phyloP scores from a whole-genome alignment of 169 alveolate species.

The Babesia ovata region DNA sequence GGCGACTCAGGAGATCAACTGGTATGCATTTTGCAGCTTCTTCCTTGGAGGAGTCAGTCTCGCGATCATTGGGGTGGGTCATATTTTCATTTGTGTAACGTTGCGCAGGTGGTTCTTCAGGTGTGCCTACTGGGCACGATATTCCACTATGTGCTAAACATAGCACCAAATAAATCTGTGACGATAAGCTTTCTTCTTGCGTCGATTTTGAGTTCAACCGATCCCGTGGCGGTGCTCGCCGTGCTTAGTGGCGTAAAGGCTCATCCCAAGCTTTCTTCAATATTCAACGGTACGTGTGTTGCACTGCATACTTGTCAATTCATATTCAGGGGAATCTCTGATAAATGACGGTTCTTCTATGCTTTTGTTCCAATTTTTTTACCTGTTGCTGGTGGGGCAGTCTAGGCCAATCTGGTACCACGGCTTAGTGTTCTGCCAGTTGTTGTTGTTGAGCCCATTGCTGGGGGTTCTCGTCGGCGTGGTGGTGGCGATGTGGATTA shows the following conservation, averaged over 20 bases:
- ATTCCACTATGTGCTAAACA: constrained; percentile 76
- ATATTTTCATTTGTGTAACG: background rate
- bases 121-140: constrained; percentile 77
- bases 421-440: constrained; percentile 72
- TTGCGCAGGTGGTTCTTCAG: constrained; percentile 64
- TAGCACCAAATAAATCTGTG: constrained; percentile 55
- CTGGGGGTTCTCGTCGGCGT: constrained; percentile 80
- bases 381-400: constrained; percentile 75
- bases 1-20: constrained; percentile 86
- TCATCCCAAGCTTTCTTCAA: constrained; percentile 79
- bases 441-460: constrained; percentile 81
- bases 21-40: constrained; percentile 84
- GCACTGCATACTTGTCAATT: background rate
- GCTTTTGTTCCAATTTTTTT: constrained; percentile 83
- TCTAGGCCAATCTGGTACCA: constrained; percentile 71
- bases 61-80: constrained; percentile 81
- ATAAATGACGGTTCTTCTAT: constrained; percentile 88
- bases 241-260: constrained; percentile 82
- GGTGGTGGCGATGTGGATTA: constrained; percentile 79
- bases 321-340: constrained; percentile 74
- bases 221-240: constrained; percentile 87
- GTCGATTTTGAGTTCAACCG: constrained; percentile 85
- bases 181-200: constrained; percentile 83
- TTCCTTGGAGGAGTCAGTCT: constrained; percentile 81
- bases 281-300: constrained; percentile 77